A percentile compares a stretch with the other conserved stretches of the same genome.
These are phyloP conservation scores for Gloeopeniophorella convolvens DNA, from an alignment of 768 basidiomycete species.

Conservation along the genomic window DNA sequence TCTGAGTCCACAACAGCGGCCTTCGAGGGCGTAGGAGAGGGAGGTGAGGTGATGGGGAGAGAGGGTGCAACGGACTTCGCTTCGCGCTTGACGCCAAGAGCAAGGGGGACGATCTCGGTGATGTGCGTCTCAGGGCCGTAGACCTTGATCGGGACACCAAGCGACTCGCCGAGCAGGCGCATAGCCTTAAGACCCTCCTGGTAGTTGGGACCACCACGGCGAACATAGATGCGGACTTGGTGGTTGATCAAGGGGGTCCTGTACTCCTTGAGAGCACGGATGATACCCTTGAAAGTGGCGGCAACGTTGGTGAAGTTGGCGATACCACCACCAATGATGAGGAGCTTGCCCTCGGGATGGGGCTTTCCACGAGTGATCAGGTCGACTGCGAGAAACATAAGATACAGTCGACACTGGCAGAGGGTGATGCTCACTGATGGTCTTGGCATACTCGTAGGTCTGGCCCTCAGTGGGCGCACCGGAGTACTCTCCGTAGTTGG, in stretches of 20 bases:
- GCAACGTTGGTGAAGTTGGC: conserved; percentile 99
- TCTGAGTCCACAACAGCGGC: conserved; percentile 30
- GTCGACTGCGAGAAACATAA: conserved; percentile 51
- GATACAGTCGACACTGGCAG: background rate
- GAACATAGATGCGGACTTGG: conserved; percentile 91
- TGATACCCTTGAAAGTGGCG: conserved; percentile 99
- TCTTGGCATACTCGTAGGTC: conserved; percentile 99
- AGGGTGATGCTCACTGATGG: conserved; percentile 59
- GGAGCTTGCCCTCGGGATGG: conserved; percentile 86
- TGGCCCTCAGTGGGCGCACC: conserved; percentile 97
- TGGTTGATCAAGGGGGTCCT: conserved; percentile 78
- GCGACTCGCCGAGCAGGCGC: conserved; percentile 92
- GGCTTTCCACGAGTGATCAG: conserved; percentile 88
- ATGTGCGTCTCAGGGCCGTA: conserved; percentile 99
- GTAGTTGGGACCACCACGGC: conserved; percentile 98
- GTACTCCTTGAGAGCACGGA: conserved; percentile 91
- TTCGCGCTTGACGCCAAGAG: conserved; percentile 77
- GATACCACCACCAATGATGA: conserved; percentile 99
- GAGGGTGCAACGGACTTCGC: conserved; percentile 32
- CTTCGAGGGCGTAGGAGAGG: conserved; percentile 36
- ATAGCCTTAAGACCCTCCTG: conserved; percentile 98
- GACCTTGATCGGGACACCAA: conserved; percentile 95
- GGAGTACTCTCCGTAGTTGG: conserved; percentile 99
- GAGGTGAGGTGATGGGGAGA: conserved; percentile 43
- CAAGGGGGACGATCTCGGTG: conserved; percentile 97